Base-by-base conservation (phyloP, 305 asterid species). In the Rubia occidens region DNA sequence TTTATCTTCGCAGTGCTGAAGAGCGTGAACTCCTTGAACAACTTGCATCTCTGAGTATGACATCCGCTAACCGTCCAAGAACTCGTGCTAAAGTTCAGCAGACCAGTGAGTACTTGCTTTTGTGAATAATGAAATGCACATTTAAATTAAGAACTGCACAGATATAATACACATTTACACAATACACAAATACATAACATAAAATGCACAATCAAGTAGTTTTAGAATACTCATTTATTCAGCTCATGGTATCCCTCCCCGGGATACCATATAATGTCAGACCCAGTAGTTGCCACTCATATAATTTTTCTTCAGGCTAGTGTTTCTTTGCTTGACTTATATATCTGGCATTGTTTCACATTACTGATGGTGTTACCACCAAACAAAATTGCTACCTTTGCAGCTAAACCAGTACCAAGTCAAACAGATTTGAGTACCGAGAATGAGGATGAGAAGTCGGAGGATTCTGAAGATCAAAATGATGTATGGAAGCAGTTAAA, bases 21-120 rank as follows among this genome's bases (percentile, higher is more conserved):
- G 99, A 94, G 71, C 96, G 96, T 61, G 94, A 89, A 80, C 85
- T 94, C 70, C 96, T 91, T 17, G 91, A 87, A 85, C 95, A 89
- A 79, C 90, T 94, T 74, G 86, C 93, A 78, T 79, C 89, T 71
- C 90, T 94, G 75, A 85, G 76, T 64, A 83, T 71, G 32, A 75
- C 80, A 75, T 85, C 90, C 24, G 83, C 80, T 66, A 80, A 66
- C 66, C 95, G 87, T 43, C 77, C 95, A 55, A 88, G 73, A 80
- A 73, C 88, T 73, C 93, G 81, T 55, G 82, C 91, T 18, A 83
- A 82, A 59, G 89, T 80, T 77, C 95, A 85, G 78, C 82, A 79
- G 76, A 79, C 89, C 18, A 89, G 97, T 91, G 82, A 45, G 77
- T 76, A 70, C 14, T 43, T 35, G 56, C 43, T n/a, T n/a, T n/a